Base-by-base conservation (phyloP, 2,329 filamentous ascomycete genomes). In the Alternaria ethzedia region DNA sequence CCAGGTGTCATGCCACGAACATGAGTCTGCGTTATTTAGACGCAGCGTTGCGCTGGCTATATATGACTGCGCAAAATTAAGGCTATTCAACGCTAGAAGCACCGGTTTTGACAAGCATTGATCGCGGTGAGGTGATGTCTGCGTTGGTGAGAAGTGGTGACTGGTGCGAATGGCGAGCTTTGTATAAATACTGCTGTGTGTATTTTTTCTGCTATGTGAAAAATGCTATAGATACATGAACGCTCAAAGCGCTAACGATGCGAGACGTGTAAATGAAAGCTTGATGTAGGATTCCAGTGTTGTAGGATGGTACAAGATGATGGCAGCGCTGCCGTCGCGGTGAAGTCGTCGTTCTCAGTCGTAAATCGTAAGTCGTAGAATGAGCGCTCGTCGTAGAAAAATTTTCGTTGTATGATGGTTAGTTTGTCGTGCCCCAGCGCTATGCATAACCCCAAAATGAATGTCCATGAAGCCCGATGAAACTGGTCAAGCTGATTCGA, bases 401-500 rank as follows among this genome's bases (percentile, higher is more conserved):
- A 17, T 2, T 41, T 41, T 41, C 3, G 36, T 17, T 41, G 20
- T n/a, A 52, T 59, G 3, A 54, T 26, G n/a, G 44, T 36, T 9
- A 2, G 21, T 17, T n/a, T 6, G n/a, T 30, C 28, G 15, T 41
- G n/a, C 23, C n/a, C 44, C 25, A 28, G 26, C 32, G 56, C 56
- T 59, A 59, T 55, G 60, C 60, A 63, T 13, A 50, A 44, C 17
- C 45, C 17, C 30, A 0, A 41, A 49, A 32, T 5, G 32, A 50
- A 46, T 41, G 32, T 45, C n/a, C 15, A 21, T 36, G 11, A 46
- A 12, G 25, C 21, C 13, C 21, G 12, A 25, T 32, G 12, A 41
- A 17, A 43, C 7, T 56, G 25, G 26, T 66, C 45, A 72, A 6
- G 72, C 72, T 20, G 68, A 61, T 54, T 75, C 69, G 21, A 70